Base-by-base conservation (phyloP, 345 rosid species). In the Arabidopsis thaliana region DNA sequence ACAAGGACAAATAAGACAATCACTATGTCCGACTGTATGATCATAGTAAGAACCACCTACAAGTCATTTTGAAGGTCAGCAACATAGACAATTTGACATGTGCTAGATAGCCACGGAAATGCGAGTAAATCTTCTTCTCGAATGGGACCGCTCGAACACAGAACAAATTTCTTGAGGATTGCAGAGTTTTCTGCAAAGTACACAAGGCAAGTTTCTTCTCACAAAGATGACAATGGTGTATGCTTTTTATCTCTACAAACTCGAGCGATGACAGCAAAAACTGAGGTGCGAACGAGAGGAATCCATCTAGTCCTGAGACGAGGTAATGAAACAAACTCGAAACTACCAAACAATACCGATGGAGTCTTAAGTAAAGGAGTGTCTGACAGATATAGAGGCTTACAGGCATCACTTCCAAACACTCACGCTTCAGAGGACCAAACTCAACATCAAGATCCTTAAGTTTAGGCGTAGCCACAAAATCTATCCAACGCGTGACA, bases 211-310 rank as follows among this genome's bases (percentile, higher is more conserved):
- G 20, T 16, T 16, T 16, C 20, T 16, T 16, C 20, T 16, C 20
- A 16, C 20, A 16, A 16, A 16, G 20, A 16, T 16, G 20, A 16
- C 20, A 16, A 16, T 16, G 20, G 20, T 16, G 20, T 16, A 16
- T 16, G 20, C 20, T 6, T 56, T 32, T 32, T 59, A 59, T 59
- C 63, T 50, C 59, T 36, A 66, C 48, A 50, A 12, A 55, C 63
- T 68, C 63, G 4, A 55, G 73, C n/a, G 73, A 68, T 1, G 64
- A 53, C 16, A 41, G 1, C 53, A 69, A 69, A 41, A 63, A 69
- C 28, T 0, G 22, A 25, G 64, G 73, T 42, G 56, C 33, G 5
- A 2, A 53, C 16, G 41, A 25, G 6, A 62, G 11, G n/a, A n/a
- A n/a, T n/a, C n/a, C n/a, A n/a, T n/a, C n/a, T 38, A 8, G 7